Evolutionary conservation across 78 protist genomes (phyloP).

Genomic region (Carpediemonas membranifera): DNA sequence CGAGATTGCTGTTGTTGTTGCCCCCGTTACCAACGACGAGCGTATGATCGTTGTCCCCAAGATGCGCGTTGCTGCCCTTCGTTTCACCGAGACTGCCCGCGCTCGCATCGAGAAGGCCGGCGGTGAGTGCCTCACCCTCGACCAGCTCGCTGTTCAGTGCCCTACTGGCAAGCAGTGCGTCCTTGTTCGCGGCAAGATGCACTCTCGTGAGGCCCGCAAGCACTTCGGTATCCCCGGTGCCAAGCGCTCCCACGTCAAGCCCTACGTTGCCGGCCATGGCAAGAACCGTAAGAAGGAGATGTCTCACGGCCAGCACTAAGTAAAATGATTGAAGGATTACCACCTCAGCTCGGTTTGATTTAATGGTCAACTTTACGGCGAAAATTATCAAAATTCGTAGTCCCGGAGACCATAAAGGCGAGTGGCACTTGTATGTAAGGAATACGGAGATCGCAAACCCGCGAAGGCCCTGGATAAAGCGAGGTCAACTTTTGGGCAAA

Average conservation of each 20-base stretch:
- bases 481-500: no score
- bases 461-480: no score
- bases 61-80: slow-evolving; percentile 65
- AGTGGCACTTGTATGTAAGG: no score
- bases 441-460: no score
- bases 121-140: slow-evolving; percentile 88
- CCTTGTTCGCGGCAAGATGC: slow-evolving; percentile 82
- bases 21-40: slow-evolving; percentile 91
- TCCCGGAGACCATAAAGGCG: no score
- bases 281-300: no score
- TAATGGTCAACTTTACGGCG: no score
- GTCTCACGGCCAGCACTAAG: no score
- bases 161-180: slow-evolving; percentile 87
- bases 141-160: slow-evolving; percentile 86
- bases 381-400: no score
- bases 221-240: slow-evolving; percentile 94
- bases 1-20: slow-evolving; percentile 81
- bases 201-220: slow-evolving; percentile 78
- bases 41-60: slow-evolving; percentile 78
- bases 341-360: no score
- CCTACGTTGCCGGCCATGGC: no score
- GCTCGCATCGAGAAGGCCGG: slow-evolving; percentile 88
- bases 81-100: slow-evolving; percentile 86
- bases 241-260: slow-evolving; percentile 53
- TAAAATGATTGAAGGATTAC: no score